A percentile compares a stretch with the other conserved stretches of the same genome.
Conservation (phyloP, 2,329 filamentous ascomycete species). For the Blumeria graminis region DNA sequence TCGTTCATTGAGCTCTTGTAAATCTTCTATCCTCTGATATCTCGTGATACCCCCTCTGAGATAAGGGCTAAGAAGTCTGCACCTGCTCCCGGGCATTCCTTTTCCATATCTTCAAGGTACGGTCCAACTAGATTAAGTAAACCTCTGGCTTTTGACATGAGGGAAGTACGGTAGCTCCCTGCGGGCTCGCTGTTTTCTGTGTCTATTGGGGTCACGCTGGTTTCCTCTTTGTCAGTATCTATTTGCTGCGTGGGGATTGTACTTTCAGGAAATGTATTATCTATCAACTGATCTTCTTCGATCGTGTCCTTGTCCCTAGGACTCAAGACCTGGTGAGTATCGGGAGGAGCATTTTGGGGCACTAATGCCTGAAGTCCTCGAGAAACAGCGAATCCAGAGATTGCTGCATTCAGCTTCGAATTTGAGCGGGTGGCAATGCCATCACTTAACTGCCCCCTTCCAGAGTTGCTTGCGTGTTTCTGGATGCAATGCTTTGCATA, state of each 20-base stretch:
- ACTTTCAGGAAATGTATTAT: no score
- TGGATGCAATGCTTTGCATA: neutral
- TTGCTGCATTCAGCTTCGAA: neutral
- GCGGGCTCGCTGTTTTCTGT: no score
- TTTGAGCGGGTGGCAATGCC: neutral
- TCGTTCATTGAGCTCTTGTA: neutral
- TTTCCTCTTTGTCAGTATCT: no score
- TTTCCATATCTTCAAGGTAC: neutral
- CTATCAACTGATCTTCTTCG: no score
- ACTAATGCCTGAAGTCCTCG: neutral
- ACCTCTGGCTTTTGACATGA: neutral
- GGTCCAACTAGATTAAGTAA: neutral
- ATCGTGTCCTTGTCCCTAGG: no score
- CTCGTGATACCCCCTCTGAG: neutral
- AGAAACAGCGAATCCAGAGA: neutral
- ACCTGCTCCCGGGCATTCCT: neutral
- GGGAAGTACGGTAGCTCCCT: neutral
- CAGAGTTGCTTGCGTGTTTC: neutral
- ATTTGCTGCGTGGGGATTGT: no score
- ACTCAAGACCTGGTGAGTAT: no score
- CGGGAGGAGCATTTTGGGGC: neutral
- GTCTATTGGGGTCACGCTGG: no score
- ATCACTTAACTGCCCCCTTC: neutral
- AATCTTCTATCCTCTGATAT: neutral
- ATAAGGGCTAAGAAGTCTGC: neutral